Percentiles rank a stretch among this genome's conserved stretches.
Conservation (phyloP, 352 stramenopile genomes). For the Globisporangium heterothallicum region DNA sequence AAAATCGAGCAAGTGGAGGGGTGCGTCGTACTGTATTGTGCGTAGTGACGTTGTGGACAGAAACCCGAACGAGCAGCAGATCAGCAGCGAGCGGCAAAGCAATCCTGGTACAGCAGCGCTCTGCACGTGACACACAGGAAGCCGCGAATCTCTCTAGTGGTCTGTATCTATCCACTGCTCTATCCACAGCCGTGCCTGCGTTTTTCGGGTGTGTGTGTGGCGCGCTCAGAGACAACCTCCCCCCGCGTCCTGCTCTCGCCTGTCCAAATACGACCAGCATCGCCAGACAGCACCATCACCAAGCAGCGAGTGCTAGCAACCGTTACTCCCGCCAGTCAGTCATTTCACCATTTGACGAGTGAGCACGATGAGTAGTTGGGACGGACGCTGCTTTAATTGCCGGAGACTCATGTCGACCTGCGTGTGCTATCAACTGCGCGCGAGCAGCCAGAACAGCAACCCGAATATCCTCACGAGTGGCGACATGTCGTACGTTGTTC, state of each 20-base stretch:
- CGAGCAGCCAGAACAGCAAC: slow-evolving; percentile 8
- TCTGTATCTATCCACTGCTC: background rate
- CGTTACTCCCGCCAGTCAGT: no score
- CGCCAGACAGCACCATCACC: background rate
- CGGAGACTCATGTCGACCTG: slow-evolving; percentile 17
- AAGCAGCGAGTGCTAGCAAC: no score
- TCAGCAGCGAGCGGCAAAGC: background rate
- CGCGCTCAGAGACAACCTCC: no score
- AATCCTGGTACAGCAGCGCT: background rate
- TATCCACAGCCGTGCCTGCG: no score
- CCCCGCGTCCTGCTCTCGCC: no score
- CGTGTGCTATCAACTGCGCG: slow-evolving; percentile 10
- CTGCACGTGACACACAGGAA: no score
- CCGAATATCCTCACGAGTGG: slow-evolving; percentile 3
- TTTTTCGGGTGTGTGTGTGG: no score
- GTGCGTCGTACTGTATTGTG: background rate
- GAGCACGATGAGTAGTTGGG: slow-evolving; percentile 12
- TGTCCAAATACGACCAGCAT: no score
- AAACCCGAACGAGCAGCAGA: background rate
- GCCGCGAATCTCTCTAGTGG: no score
- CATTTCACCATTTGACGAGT: no score
- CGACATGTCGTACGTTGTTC: slow-evolving; percentile 7
- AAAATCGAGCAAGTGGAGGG: slow-evolving; percentile 9
- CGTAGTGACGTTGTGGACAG: slow-evolving; percentile 11
- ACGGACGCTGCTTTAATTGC: slow-evolving; percentile 15